These are phyloP conservation scores for Myxozyma nipponensis DNA, from an alignment of 805 yeast genomes.

Conservation along the genomic window DNA sequence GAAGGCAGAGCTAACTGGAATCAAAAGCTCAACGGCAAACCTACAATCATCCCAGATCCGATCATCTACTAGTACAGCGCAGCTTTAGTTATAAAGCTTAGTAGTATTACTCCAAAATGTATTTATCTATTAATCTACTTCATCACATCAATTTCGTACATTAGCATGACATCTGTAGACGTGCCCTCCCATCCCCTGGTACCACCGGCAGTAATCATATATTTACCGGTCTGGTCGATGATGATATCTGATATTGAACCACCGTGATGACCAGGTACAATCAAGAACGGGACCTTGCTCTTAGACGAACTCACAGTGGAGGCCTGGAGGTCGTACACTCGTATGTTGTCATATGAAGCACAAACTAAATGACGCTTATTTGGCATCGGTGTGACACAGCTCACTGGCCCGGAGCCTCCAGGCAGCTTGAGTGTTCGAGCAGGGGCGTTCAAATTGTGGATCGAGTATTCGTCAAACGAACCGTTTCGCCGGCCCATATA, in stretches of 20 bases:
- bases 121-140: not conserved
- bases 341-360: slow-evolving; percentile 85
- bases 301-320: slow-evolving; percentile 37
- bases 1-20: not conserved
- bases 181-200: slow-evolving; percentile 92
- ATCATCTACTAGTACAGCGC: not conserved
- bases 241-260: slow-evolving; percentile 73
- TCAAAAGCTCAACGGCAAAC: not conserved
- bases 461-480: slow-evolving; percentile 45
- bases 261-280: slow-evolving; percentile 96
- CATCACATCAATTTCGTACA: slow-evolving; percentile 58
- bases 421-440: slow-evolving; percentile 69
- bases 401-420: slow-evolving; percentile 83
- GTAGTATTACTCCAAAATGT: not conserved
- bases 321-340: slow-evolving; percentile 70
- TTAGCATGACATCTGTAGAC: slow-evolving; percentile 72
- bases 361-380: slow-evolving; percentile 75
- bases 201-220: slow-evolving; percentile 87
- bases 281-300: slow-evolving; percentile 60
- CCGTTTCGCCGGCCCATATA: slow-evolving; percentile 89
- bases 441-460: slow-evolving; percentile 44
- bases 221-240: slow-evolving; percentile 83
- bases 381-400: slow-evolving; percentile 74
- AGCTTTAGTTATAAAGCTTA: too few relatives aligned
- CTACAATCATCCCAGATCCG: not conserved